Evolutionary conservation across 2,329 filamentous ascomycete species (phyloP), one percentile per base, ranked within the genome.

Genomic region (Fragosphaeria purpurea): DNA sequence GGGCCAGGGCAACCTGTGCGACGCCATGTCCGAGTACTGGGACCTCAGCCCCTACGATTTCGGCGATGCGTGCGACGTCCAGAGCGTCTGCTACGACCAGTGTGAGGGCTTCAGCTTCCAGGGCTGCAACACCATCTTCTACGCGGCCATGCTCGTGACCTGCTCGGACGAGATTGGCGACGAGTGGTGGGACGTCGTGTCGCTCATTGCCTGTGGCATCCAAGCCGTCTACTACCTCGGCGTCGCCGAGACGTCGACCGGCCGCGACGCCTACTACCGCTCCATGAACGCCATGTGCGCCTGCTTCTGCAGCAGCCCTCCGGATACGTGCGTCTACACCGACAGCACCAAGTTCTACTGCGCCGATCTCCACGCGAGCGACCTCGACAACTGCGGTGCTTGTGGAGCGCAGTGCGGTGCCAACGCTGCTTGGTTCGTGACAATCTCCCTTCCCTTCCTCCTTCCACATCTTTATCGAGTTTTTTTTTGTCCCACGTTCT

Each of bases 1-100:
- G 44, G 48, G 48, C 43, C 48, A 50, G 32, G 48, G 43, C 43
- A 50, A 50, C 48, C 13, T 50, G 43, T 50, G 43, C 32, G 31
- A 50, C n/a, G 48, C 48, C 43, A 50, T 50, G 48, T 50, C 48
- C n/a, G 41, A 31, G n/a, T 30, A 50, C 43, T 50, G 48, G 48
- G 38, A 35, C 32, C 40, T 35, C 48, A 50, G 48, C 43, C 48
- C 48, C 9, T 51, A 51, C 40, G 49, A 47, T 12, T 51, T 51
- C 35, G 44, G 49, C 44, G 49, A 51, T 22, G 44, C 44, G 6
- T 51, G 45, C 44, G 45, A 46, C 22, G 22, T 46, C 10, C 48
- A 50, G 43, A 50, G 48, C 39, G n/a, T 32, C 48, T 50, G 48
- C 48, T 50, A 50, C 32, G 48, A 50, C 43, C 38, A 35, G n/a